Conservation (phyloP, 1,139 yeast genomes). For the Magnusiomyces starmeri region DNA sequence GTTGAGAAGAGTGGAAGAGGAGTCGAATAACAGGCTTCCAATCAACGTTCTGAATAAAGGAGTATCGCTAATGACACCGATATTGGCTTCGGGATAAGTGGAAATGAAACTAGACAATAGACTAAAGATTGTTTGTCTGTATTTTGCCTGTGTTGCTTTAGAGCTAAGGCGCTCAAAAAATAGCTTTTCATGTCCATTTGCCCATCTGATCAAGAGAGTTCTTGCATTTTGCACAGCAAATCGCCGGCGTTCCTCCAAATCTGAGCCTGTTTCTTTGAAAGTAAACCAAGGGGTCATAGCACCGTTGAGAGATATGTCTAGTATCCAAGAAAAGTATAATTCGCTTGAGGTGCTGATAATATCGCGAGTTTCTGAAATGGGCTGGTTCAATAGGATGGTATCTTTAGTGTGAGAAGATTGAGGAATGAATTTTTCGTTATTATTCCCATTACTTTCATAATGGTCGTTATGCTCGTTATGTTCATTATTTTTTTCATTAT, state of each 20-base stretch:
- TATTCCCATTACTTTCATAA: neutral
- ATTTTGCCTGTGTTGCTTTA: conserved; percentile 9
- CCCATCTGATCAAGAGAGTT: conserved; percentile 35
- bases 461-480: no score
- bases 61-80: conserved; percentile 7
- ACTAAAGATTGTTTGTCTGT: conserved; percentile 8
- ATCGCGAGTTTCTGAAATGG: no score
- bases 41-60: conserved; percentile 27
- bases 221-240: conserved; percentile 43
- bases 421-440: neutral
- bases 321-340: conserved; percentile 16
- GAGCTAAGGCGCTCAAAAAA: conserved; percentile 10
- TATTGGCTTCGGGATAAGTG: conserved; percentile 1
- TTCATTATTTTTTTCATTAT: neutral
- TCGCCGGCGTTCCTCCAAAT: conserved; percentile 33
- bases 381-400: no score
- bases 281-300: conserved; percentile 8
- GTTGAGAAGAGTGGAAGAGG: conserved; percentile 39
- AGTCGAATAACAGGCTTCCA: conserved; percentile 41
- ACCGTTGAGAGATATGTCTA: conserved; percentile 18
- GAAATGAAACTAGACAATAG: conserved; percentile 11
- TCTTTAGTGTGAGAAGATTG: neutral
- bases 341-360: conserved; percentile 8
- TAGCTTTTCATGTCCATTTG: neutral
- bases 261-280: conserved; percentile 15